Conservation (phyloP, 2,329 filamentous ascomycete species). For the Aspergillus sp. region DNA sequence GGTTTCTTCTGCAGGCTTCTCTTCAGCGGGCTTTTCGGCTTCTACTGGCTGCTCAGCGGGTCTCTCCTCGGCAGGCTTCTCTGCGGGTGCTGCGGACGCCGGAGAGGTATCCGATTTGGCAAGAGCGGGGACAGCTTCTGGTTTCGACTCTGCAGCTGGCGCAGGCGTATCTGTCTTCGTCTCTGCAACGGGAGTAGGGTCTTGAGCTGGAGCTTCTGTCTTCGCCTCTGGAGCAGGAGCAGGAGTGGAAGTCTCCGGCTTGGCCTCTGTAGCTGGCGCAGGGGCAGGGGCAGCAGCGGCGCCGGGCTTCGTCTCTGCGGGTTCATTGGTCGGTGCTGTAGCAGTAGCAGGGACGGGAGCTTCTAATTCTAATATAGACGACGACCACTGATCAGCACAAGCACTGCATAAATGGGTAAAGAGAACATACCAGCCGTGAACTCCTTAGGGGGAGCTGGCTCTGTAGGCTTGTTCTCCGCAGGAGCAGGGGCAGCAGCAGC, state of each 20-base stretch:
- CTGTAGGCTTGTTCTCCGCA: slow-evolving; percentile 1
- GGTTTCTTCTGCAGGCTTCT: background rate
- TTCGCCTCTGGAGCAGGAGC: slow-evolving; percentile 3
- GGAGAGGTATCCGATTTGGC: background rate
- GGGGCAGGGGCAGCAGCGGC: background rate
- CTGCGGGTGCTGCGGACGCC: slow-evolving; percentile 1
- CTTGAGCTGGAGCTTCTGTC: slow-evolving; percentile 4
- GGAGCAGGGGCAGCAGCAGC: slow-evolving; percentile 3
- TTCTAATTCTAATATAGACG: background rate
- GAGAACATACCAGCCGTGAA: slow-evolving; percentile 10
- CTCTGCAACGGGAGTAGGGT: background rate
- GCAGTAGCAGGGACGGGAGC: slow-evolving; percentile 3
- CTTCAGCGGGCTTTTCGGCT: background rate
- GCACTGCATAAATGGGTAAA: background rate
- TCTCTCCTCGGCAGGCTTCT: background rate
- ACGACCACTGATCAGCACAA: too few relatives aligned
- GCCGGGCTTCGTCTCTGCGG: slow-evolving; percentile 6
- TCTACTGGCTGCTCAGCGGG: background rate
- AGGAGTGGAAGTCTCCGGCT: slow-evolving; percentile 1
- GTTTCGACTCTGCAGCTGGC: background rate
- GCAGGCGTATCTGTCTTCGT: background rate
- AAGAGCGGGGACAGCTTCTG: slow-evolving; percentile 1
- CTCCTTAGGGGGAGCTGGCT: slow-evolving; percentile 7
- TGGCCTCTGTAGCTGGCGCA: slow-evolving; percentile 5
- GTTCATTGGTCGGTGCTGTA: slow-evolving; percentile 1